Evolutionary conservation across 73 alveolate genomes (phyloP), one percentile per base, ranked within the genome.

Genomic region (Paramecium octaurelia): DNA sequence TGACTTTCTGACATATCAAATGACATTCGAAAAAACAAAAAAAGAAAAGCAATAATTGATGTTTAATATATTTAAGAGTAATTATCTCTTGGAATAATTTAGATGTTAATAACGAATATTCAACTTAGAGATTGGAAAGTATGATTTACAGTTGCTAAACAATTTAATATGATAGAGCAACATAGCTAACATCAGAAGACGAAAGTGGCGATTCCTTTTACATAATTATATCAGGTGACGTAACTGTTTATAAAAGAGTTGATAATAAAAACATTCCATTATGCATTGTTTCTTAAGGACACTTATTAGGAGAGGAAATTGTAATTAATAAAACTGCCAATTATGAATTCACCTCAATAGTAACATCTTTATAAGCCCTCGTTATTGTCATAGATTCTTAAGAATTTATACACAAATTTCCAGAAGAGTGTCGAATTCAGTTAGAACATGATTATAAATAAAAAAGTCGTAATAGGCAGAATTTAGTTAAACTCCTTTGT

Each of bases 141-240:
- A 80, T 80, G 70, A 80, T 80, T 80, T 80, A 80, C 34, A 44
- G 76, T 48, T 80, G 91, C 46, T 80, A 80, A 80, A 80, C 91
- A 21, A 48, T 80, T 6, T 43, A 40, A 80, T 80, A 42, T 46
- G 91, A 80, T 20, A 80, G 75, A 80, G 71, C 64, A 44, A 24
- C 46, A 11, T 24, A 27, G 21, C 16, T 80, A 27, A 44, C 91
- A 24, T 24, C n/a, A 20, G 70, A 80, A 48, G 91, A 35, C 11
- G 91, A 80, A 44, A 80, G 43, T 44, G 91, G 91, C 1, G 91
- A 80, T 31, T 21, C 43, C 4, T 46, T 80, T 24, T 80, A 80
- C 20, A 80, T 80, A 9, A 46, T 80, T 8, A 23, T 31, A 44
- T 40, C 70, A 10, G 91, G 91, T 23, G 91, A 80, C 29, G 57